Evolutionary conservation across 169 alveolate genomes (phyloP).

Genomic region (Plasmodium fragile): DNA sequence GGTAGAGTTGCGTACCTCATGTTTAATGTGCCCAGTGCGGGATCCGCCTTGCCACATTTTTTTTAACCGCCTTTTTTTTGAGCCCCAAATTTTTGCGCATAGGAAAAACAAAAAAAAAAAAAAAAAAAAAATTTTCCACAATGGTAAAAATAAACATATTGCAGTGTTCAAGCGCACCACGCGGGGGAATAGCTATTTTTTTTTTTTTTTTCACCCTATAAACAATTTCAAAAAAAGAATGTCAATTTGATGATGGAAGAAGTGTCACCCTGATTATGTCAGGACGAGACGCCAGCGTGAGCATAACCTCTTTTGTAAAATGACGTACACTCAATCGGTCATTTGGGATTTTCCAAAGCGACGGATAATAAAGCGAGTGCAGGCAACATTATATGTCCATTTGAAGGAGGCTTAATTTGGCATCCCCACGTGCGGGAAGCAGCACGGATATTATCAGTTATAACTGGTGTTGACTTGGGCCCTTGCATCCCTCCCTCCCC

Average conservation of each 20-base stretch:
- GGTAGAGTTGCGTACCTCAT: background rate
- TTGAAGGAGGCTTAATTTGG: background rate
- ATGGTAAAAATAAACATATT: background rate
- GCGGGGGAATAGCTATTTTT: background rate
- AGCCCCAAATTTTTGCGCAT: background rate
- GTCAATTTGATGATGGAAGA: background rate
- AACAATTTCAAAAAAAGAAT: background rate
- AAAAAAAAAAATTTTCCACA: background rate
- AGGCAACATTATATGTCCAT: background rate
- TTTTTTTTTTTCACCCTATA: background rate
- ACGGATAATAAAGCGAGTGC: background rate
- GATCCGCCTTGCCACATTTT: background rate
- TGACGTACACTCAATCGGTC: background rate
- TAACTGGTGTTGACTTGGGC: background rate
- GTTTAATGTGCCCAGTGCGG: background rate
- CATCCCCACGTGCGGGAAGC: background rate
- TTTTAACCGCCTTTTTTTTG: background rate
- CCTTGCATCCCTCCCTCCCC: background rate
- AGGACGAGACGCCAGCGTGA: background rate
- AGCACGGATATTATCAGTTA: too few relatives aligned
- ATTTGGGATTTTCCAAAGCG: background rate
- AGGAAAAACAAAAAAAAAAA: background rate
- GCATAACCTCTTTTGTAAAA: background rate
- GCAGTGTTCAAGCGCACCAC: background rate
- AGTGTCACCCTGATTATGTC: background rate